These are phyloP conservation scores for Cudoniella acicularis DNA, from an alignment of 495 filamentous ascomycete species.

Conservation along the genomic window DNA sequence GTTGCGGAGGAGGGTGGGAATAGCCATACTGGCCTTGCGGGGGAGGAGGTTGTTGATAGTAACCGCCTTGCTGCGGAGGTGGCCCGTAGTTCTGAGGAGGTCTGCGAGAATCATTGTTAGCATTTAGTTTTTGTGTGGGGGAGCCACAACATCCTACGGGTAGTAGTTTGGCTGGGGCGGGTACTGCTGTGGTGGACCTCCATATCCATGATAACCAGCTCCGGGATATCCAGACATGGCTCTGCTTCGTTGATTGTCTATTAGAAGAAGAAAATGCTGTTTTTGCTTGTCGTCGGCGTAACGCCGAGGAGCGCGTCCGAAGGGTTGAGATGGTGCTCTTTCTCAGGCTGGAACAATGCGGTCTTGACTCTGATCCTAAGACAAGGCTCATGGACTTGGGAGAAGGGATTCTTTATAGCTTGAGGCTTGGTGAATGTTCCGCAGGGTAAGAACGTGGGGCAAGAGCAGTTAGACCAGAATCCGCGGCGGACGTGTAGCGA, in stretches of 20 bases:
- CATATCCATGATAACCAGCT: conserved; percentile 31
- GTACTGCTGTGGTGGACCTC: conserved; percentile 30
- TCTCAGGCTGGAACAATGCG: conserved; percentile 8
- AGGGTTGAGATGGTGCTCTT: conserved; percentile 5
- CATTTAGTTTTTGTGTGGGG: not conserved
- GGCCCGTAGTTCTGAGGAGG: conserved; percentile 36
- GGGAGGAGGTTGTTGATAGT: conserved; percentile 44
- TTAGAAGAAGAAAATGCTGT: conserved; percentile 2
- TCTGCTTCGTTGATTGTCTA: not conserved
- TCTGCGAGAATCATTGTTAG: conserved; percentile 19
- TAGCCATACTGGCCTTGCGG: conserved; percentile 20
- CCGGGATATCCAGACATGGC: conserved; percentile 34
- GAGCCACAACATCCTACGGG: conserved; percentile 27
- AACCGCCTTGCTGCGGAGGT: conserved; percentile 34
- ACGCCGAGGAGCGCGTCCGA: conserved; percentile 16
- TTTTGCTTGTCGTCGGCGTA: conserved; percentile 9
- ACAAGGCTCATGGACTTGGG: conserved; percentile 9
- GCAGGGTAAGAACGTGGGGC: conserved; percentile 12
- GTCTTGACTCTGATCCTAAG: conserved; percentile 7
- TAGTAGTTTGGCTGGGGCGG: conserved; percentile 29
- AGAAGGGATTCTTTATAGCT: conserved; percentile 16
- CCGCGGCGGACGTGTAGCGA: conserved; percentile 5
- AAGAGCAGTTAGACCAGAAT: conserved; percentile 1
- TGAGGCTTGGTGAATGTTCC: conserved; percentile 5
- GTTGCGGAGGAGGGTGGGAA: conserved; percentile 37